Conservation (phyloP, 257 asterid genomes). For the Capsicum chinense region DNA sequence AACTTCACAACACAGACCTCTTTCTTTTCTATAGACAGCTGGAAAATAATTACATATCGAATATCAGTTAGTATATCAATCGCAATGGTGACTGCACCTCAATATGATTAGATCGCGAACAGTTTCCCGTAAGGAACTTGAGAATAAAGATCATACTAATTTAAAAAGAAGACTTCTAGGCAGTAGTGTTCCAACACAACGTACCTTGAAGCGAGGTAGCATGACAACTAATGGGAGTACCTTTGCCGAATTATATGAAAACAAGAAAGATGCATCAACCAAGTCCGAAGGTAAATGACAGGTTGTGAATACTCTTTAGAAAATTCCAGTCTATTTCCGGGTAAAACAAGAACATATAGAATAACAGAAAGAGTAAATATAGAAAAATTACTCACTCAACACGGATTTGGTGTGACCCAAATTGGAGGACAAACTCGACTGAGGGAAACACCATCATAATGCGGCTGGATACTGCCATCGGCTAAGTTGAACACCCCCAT, state of each 20-base stretch:
- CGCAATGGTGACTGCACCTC: too few relatives aligned
- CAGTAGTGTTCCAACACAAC: too few relatives aligned
- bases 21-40: too few relatives aligned
- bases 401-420: constrained; percentile 5
- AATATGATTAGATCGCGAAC: too few relatives aligned
- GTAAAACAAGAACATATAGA: background rate
- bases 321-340: background rate
- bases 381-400: constrained; percentile 1
- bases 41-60: too few relatives aligned
- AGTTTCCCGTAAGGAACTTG: too few relatives aligned
- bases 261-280: background rate
- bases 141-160: too few relatives aligned
- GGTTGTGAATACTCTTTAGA: too few relatives aligned
- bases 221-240: background rate
- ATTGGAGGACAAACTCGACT: constrained; percentile 5
- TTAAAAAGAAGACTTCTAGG: too few relatives aligned
- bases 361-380: background rate
- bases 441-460: constrained; percentile 21
- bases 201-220: too few relatives aligned
- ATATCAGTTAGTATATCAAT: too few relatives aligned
- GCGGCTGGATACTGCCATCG: constrained; percentile 15
- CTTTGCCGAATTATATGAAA: background rate
- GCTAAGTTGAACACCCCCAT: constrained; percentile 24
- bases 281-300: background rate
- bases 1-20: too few relatives aligned